Evolutionary conservation across 2,329 filamentous ascomycete genomes (phyloP), one percentile per base, ranked within the genome.

Genomic region (Arthrinium phaeospermum): DNA sequence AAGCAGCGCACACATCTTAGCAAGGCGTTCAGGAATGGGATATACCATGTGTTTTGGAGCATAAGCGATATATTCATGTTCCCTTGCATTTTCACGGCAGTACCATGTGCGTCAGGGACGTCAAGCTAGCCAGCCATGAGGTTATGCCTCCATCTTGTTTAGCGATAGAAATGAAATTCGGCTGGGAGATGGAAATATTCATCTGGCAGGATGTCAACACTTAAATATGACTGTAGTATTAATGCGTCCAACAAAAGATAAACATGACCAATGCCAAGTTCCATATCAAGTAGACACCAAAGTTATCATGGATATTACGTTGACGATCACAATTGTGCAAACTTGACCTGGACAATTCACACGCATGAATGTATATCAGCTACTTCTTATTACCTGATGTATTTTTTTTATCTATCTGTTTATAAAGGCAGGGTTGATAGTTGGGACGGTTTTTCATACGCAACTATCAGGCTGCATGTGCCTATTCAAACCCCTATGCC

Each of bases 21-120:
- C 57, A 64, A 64, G 57, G 57, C 57, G 57, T 64, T 64, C 57
- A 64, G 57, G 57, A 64, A 64, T 64, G 57, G 57, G 57, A 64
- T 64, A 64, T 64, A 64, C 34, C 57, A 64, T 64, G 41, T 64
- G 57, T 64, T 64, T 64, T 37, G 57, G 57, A 64, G 57, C 34
- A 64, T 64, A 64, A 34, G 57, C 22, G 34, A 10, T 64, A 41
- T 64, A 37, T 41, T 41, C 57, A 64, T 37, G 34, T 64, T 64
- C 57, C 57, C 57, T 41, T 64, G 57, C 57, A 64, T 64, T 64
- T 64, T 64, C 57, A 64, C 30, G 19, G 57, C 19, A 41, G 34
- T 41, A n/a, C 19, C 57, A 24, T 14, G 8, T 10, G 27, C 22
- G 53, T 12, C 7, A 61, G 4, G 16, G 30, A 27, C 30, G 34